Percentiles rank a stretch among this genome's conserved stretches.
phyloP scores from a whole-genome alignment of 139 green algal genomes.

The Picochlorum costavermella region DNA sequence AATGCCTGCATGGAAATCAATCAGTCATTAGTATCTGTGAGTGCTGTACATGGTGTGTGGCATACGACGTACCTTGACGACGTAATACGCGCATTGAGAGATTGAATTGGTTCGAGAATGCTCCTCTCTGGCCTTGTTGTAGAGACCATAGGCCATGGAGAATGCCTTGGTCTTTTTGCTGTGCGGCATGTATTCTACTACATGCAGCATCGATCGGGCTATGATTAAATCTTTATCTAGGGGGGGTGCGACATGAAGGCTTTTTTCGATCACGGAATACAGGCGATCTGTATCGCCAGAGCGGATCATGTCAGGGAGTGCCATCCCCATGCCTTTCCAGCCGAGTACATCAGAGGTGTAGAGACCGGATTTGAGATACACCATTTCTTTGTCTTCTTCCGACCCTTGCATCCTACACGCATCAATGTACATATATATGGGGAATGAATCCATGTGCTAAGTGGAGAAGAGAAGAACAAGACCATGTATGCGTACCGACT shows the following conservation, averaged over 20 bases:
- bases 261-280: constrained; percentile 1
- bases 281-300: constrained; percentile 10
- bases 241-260: neutral
- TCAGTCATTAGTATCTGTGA: too few relatives aligned
- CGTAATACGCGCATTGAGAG: neutral
- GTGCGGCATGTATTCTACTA: neutral
- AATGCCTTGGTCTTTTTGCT: neutral
- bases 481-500: too few relatives aligned
- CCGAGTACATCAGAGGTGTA: constrained; percentile 13
- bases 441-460: neutral
- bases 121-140: neutral
- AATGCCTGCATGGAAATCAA: too few relatives aligned
- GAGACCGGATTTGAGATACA: constrained; percentile 11
- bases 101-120: neutral
- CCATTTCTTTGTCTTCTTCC: neutral
- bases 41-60: too few relatives aligned
- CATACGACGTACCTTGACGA: neutral
- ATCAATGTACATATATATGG: neutral
- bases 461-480: neutral
- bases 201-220: neutral
- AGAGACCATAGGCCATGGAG: neutral
- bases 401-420: constrained; percentile 13
- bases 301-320: constrained; percentile 13
- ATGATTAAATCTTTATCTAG: constrained; percentile 29
- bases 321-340: constrained; percentile 23